Evolutionary conservation across 257 asterid genomes (phyloP).

Genomic region (Avicennia marina): DNA sequence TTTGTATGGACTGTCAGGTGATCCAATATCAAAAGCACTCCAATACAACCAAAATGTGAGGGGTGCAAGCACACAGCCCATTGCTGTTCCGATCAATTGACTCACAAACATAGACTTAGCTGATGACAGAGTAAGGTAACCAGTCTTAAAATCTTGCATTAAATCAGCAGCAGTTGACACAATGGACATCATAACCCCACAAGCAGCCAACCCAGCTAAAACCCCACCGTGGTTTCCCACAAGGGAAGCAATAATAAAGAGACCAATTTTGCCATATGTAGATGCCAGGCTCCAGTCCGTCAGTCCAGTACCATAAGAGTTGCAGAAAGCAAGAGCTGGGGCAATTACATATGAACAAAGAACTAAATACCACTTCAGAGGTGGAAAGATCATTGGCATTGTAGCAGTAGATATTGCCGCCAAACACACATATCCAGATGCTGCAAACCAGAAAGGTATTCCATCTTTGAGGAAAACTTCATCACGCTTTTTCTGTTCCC

Average conservation of each 20-base stretch:
- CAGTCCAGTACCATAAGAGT: constrained; percentile 88
- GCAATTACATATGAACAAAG: constrained; percentile 84
- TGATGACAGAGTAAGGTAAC: constrained; percentile 84
- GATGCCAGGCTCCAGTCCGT: constrained; percentile 95
- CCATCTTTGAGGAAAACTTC: constrained; percentile 67
- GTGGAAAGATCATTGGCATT: constrained; percentile 82
- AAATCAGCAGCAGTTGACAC: constrained; percentile 95
- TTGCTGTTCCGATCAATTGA: constrained; percentile 85
- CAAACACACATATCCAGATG: constrained; percentile 77
- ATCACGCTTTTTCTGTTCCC: constrained; percentile 61
- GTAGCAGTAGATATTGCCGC: constrained; percentile 79
- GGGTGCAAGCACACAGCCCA: constrained; percentile 95
- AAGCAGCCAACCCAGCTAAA: constrained; percentile 81
- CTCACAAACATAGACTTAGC: constrained; percentile 94
- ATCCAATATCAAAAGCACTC: constrained; percentile 85
- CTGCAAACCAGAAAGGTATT: constrained; percentile 86
- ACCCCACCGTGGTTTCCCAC: constrained; percentile 88
- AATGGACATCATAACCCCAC: constrained; percentile 97
- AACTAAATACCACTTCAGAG: constrained; percentile 89
- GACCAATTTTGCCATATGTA: constrained; percentile 90
- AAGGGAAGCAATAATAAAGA: constrained; percentile 76
- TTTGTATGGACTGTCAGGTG: constrained; percentile 93
- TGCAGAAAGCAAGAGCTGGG: constrained; percentile 98
- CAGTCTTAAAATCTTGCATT: constrained; percentile 94
- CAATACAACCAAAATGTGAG: constrained; percentile 95